Conservation (phyloP, 2,329 filamentous ascomycete genomes). For the Calonectria pseudoreteaudii region DNA sequence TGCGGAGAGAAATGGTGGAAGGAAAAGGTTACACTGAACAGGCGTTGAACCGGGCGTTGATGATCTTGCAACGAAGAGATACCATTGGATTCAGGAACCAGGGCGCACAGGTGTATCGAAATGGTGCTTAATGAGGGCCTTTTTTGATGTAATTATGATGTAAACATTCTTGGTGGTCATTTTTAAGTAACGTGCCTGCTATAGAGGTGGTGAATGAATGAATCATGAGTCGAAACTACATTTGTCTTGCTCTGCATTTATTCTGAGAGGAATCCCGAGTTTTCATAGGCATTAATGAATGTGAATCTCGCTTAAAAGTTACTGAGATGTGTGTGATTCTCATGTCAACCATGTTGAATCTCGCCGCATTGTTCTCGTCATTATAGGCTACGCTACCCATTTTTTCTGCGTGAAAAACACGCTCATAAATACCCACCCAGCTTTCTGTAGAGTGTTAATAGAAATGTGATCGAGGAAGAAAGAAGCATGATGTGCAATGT, state of each 20-base stretch:
- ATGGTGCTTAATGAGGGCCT: conserved; percentile 66
- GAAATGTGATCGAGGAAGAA: neutral
- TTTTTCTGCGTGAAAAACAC: neutral
- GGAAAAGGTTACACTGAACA: conserved; percentile 91
- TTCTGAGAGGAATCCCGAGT: neutral
- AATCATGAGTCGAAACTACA: conserved; percentile 34
- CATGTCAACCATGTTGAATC: neutral
- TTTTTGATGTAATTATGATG: conserved; percentile 27
- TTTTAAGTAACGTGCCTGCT: conserved; percentile 15
- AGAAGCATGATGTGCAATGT: neutral
- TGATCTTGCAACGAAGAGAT: conserved; percentile 88
- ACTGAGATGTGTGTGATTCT: neutral
- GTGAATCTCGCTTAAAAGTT: neutral
- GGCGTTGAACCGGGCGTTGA: conserved; percentile 83
- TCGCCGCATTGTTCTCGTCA: neutral
- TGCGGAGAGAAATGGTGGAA: conserved; percentile 92
- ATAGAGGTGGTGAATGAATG: conserved; percentile 38
- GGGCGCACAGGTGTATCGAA: conserved; percentile 79
- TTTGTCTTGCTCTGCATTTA: neutral
- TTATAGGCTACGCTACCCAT: neutral
- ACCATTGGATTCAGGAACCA: conserved; percentile 86
- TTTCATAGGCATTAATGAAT: neutral
- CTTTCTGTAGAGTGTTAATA: neutral
- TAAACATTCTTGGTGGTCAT: conserved; percentile 25
- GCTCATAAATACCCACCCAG: neutral